phyloP scores from a whole-genome alignment of 2,329 filamentous ascomycete genomes.

The Fusarium sp. region DNA sequence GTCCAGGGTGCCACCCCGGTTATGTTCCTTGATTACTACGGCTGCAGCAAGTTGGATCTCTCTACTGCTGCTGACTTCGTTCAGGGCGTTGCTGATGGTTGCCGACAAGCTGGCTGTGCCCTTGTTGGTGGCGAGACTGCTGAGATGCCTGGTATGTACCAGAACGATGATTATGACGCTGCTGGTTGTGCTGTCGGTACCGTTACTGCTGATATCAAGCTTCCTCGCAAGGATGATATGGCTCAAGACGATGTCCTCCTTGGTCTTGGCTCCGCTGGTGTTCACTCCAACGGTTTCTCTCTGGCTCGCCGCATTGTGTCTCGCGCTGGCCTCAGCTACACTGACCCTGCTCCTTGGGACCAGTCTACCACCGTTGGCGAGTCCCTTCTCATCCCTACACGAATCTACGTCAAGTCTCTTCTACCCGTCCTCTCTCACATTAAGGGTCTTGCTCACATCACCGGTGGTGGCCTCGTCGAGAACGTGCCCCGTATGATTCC shows the following conservation, averaged over 20 bases:
- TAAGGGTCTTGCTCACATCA: conserved; percentile 97
- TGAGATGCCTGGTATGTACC: conserved; percentile 97
- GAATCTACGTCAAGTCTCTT: conserved; percentile 89
- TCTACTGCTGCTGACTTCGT: conserved; percentile 85
- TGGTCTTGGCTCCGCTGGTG: conserved; percentile 83
- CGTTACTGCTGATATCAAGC: conserved; percentile 72
- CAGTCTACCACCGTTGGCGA: conserved; percentile 70
- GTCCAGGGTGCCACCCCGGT: conserved; percentile 95
- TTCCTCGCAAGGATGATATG: conserved; percentile 83
- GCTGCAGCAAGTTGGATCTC: conserved; percentile 86
- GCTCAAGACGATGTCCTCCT: conserved; percentile 82
- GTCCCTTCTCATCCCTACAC: conserved; percentile 85
- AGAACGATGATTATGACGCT: conserved; percentile 89
- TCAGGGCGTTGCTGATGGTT: conserved; percentile 87
- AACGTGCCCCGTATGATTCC: conserved; percentile 97
- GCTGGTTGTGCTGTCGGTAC: conserved; percentile 91
- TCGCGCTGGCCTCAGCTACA: conserved; percentile 74
- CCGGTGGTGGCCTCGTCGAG: conserved; percentile 89
- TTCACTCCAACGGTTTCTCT: conserved; percentile 97
- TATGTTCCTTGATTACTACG: conserved; percentile 98
- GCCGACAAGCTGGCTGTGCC: conserved; percentile 84
- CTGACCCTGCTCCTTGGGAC: conserved; percentile 81
- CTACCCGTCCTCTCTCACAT: conserved; percentile 74
- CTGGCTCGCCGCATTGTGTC: conserved; percentile 92
- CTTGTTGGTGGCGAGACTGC: conserved; percentile 97